Percentiles rank a stretch among this genome's conserved stretches.
phyloP scores from a whole-genome alignment of 1,284 basidiomycete species.

The Anthracocystis panici-leucophaei region DNA sequence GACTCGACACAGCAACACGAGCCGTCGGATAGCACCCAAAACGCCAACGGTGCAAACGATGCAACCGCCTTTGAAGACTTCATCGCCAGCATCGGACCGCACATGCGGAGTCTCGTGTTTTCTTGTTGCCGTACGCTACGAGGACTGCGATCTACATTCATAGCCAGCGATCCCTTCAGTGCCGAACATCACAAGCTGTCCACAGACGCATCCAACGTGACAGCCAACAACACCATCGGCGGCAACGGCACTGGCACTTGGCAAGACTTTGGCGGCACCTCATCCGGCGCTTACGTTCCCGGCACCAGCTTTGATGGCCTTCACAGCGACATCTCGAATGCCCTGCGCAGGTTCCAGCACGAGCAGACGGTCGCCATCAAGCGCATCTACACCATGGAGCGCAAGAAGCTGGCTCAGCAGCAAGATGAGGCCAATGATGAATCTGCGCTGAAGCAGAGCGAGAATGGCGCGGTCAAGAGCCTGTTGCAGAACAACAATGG shows the following conservation, averaged over 20 bases:
- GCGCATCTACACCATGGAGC: constrained; percentile 64
- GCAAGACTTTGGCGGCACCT: constrained; percentile 22
- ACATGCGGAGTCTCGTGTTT: constrained; percentile 63
- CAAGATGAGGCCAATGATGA: not conserved
- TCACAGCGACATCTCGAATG: constrained; percentile 46
- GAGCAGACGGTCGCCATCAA: constrained; percentile 65
- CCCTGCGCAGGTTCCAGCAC: constrained; percentile 56
- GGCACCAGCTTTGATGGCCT: constrained; percentile 52
- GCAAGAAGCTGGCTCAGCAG: constrained; percentile 27
- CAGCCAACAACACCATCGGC: constrained; percentile 8
- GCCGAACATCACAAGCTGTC: constrained; percentile 8
- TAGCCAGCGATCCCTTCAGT: constrained; percentile 22
- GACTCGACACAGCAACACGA: not conserved
- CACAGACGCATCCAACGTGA: constrained; percentile 7
- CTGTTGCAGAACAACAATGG: constrained; percentile 35
- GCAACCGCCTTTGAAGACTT: constrained; percentile 55
- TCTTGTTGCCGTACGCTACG: constrained; percentile 58
- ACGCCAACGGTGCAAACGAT: constrained; percentile 3
- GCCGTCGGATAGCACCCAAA: not conserved
- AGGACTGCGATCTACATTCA: constrained; percentile 48
- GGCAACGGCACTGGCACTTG: constrained; percentile 33
- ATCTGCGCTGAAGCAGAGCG: not conserved
- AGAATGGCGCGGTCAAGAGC: not conserved
- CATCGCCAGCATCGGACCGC: constrained; percentile 60
- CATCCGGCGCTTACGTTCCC: constrained; percentile 24